Evolutionary conservation across 2,329 filamentous ascomycete genomes (phyloP).

Genomic region (Tolypocladium endophyticum): DNA sequence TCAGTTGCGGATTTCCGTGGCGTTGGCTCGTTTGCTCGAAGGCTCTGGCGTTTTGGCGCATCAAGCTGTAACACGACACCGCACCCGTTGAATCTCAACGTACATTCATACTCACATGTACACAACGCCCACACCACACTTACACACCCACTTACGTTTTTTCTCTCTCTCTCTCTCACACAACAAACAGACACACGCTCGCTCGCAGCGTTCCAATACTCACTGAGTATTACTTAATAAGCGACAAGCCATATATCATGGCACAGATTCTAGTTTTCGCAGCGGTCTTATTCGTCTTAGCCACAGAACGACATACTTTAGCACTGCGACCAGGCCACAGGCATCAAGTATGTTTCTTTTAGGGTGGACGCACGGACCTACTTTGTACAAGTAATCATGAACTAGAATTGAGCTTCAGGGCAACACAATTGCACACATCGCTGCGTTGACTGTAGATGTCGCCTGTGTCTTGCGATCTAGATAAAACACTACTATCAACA

Average conservation of each 20-base stretch:
- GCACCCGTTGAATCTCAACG: neutral
- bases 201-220: neutral
- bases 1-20: neutral
- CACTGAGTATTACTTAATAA: neutral
- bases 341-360: neutral
- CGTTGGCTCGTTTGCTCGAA: neutral
- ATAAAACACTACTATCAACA: neutral
- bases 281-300: neutral
- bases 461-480: neutral
- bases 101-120: neutral
- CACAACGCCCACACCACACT: no score
- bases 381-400: neutral
- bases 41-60: neutral
- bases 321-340: neutral
- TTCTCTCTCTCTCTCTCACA: neutral
- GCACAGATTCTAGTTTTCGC: neutral
- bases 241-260: neutral
- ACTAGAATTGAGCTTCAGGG: neutral
- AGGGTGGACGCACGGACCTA: neutral
- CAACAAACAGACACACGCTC: no score
- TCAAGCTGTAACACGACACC: neutral
- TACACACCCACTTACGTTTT: neutral
- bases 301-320: neutral
- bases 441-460: neutral
- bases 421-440: neutral